These are phyloP conservation scores for Penicillium sumatraense DNA, from an alignment of 2,329 filamentous ascomycete species.

Conservation along the genomic window DNA sequence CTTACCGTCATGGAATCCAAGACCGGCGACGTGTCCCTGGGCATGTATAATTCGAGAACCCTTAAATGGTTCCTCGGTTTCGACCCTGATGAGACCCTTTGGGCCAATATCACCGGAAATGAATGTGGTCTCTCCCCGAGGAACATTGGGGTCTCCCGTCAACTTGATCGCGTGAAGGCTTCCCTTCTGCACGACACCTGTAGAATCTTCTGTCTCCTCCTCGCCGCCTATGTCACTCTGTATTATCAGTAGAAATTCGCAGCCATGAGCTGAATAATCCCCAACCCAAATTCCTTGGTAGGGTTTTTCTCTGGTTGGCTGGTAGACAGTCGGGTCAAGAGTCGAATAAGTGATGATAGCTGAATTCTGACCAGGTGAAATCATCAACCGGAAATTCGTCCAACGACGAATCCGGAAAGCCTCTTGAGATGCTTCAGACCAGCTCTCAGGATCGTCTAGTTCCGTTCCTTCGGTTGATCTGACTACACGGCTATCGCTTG, in stretches of 20 bases:
- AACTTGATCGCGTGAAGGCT: conserved; percentile 84
- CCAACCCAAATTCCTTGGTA: conserved; percentile 92
- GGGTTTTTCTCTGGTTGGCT: conserved; percentile 76
- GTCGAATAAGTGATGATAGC: conserved; percentile 70
- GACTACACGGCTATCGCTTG: conserved; percentile 63
- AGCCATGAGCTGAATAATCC: conserved; percentile 85
- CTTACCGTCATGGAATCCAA: conserved; percentile 74
- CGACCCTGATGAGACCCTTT: conserved; percentile 65
- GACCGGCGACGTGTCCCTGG: conserved; percentile 75
- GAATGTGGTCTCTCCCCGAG: conserved; percentile 83
- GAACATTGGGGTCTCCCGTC: conserved; percentile 89
- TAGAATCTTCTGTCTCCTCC: conserved; percentile 44
- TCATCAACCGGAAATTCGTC: conserved; percentile 64
- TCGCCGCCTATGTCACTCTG: conserved; percentile 67
- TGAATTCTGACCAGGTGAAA: conserved; percentile 41
- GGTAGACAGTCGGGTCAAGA: conserved; percentile 75
- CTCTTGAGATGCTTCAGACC: conserved; percentile 64
- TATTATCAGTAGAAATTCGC: conserved; percentile 82
- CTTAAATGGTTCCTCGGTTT: conserved; percentile 70
- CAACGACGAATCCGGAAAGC: conserved; percentile 77
- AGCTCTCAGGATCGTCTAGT: conserved; percentile 47
- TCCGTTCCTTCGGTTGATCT: conserved; percentile 14
- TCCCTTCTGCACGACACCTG: conserved; percentile 61
- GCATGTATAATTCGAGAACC: conserved; percentile 75
- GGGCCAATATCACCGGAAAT: conserved; percentile 76